phyloP scores from a whole-genome alignment of 2,329 filamentous ascomycete species.

The Clarireedia monteithiana region DNA sequence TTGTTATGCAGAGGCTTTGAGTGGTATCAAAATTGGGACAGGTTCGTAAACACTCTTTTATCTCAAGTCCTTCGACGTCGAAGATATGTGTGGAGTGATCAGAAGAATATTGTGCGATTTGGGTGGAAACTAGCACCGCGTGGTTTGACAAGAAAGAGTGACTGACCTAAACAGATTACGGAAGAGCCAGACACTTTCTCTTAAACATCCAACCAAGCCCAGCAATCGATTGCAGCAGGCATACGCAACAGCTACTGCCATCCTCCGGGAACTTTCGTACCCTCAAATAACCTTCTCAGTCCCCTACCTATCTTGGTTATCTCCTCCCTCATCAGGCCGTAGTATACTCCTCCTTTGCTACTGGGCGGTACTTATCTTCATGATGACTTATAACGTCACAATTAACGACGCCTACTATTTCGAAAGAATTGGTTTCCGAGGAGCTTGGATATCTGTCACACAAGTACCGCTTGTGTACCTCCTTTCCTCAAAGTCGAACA shows the following conservation, averaged over 20 bases:
- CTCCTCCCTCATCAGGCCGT: constrained; percentile 51
- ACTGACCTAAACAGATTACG: constrained; percentile 35
- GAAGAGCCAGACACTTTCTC: constrained; percentile 29
- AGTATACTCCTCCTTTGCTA: constrained; percentile 46
- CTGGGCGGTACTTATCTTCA: constrained; percentile 51
- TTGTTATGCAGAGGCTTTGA: constrained; percentile 16
- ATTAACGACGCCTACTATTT: constrained; percentile 47
- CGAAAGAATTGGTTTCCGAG: constrained; percentile 60
- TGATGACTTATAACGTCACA: constrained; percentile 45
- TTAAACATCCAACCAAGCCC: constrained; percentile 45
- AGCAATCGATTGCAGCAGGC: constrained; percentile 37
- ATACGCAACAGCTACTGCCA: constrained; percentile 52
- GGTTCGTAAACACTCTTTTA: constrained; percentile 12
- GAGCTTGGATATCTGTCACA: constrained; percentile 57
- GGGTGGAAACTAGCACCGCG: no score
- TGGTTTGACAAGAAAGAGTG: no score
- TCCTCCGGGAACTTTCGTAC: constrained; percentile 48
- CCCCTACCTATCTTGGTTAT: constrained; percentile 44
- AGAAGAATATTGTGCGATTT: no score
- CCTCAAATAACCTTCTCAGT: constrained; percentile 45
- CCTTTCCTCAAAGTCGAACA: constrained; percentile 50
- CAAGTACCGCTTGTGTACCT: constrained; percentile 59
- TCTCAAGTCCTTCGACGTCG: neutral
- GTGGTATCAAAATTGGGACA: constrained; percentile 17
- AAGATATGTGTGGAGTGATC: neutral